Percentiles rank a stretch among this genome's conserved stretches.
phyloP scores from a whole-genome alignment of 1,139 yeast species.

The Magnusiomyces suaveolens region DNA sequence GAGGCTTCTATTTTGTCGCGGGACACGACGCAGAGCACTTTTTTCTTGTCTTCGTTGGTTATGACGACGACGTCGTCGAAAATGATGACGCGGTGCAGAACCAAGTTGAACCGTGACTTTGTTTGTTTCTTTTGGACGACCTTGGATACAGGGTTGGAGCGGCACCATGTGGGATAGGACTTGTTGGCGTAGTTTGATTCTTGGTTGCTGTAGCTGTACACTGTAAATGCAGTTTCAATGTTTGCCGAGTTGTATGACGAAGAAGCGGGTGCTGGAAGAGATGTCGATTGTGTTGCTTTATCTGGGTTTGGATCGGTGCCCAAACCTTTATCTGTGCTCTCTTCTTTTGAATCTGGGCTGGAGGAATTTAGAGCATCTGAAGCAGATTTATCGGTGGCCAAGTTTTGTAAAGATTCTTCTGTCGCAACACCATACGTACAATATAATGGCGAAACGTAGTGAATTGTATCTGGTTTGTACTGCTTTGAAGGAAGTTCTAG shows the following conservation, averaged over 20 bases:
- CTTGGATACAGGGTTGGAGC: constrained; percentile 12
- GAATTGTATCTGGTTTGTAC: constrained; percentile 11
- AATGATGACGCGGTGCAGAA: constrained; percentile 11
- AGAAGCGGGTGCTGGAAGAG: neutral
- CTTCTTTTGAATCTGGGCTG: neutral
- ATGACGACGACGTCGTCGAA: constrained; percentile 12
- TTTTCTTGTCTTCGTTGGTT: constrained; percentile 13
- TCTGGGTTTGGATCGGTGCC: too few relatives aligned
- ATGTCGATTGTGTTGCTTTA: neutral
- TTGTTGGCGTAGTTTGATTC: neutral
- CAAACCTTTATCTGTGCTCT: too few relatives aligned
- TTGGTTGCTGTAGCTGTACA: neutral
- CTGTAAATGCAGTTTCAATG: neutral
- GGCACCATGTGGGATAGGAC: neutral
- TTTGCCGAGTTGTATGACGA: neutral
- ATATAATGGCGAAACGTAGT: constrained; percentile 5
- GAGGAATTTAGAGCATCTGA: neutral
- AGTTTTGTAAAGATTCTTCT: neutral
- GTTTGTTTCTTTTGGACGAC: constrained; percentile 6
- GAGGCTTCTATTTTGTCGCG: constrained; percentile 9
- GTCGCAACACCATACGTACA: neutral
- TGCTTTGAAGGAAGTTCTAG: constrained; percentile 9
- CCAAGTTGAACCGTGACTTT: constrained; percentile 8
- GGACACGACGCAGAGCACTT: constrained; percentile 8
- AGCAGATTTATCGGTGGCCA: neutral